Evolutionary conservation across 495 filamentous ascomycete genomes (phyloP), one percentile per base, ranked within the genome.

Genomic region (Rhypophila decipiens): DNA sequence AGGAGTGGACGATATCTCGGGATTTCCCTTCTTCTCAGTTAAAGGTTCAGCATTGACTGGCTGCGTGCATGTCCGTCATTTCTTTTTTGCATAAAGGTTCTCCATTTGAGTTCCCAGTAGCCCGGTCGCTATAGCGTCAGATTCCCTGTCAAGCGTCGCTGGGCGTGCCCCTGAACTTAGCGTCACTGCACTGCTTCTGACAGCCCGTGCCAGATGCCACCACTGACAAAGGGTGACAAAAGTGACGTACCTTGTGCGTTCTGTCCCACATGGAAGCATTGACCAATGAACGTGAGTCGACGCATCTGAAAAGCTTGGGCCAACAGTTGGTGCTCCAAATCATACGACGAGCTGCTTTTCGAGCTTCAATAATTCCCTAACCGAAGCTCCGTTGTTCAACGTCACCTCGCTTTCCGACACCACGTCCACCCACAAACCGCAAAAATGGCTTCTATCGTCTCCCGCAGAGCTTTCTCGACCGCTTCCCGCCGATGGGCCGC

Each of bases 381-480:
- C 48, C 19, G 39, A 45, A 38, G 31, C 42, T 24, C 18, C 8
- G n/a, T 13, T 33, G 18, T 40, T 45, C 51, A 39, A 44, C 56
- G 49, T 48, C 37, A 24, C 42, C 17, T 31, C 46, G 37, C 41
- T 22, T 24, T 56, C 22, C n/a, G n/a, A n/a, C n/a, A n/a, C n/a
- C n/a, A n/a, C n/a, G n/a, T n/a, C n/a, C n/a, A 33, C 17, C 41
- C 44, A 48, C 24, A 22, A 40, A 55, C 49, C 39, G 18, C 50
- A 60, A 49, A 53, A 50, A 75, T 75, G 71, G 67, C 72, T 41
- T 71, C 72, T 56, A 27, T 72, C 42, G 63, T 73, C 43, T 65
- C 72, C 41, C 71, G 72, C 56, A 56, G 71, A 41, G 70, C 69
- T 48, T 73, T 75, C 55, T 62, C 62, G 49, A 75, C 71, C 48